phyloP scores from a whole-genome alignment of 148 eudicot genomes.

The Fallopia convolvulus region DNA sequence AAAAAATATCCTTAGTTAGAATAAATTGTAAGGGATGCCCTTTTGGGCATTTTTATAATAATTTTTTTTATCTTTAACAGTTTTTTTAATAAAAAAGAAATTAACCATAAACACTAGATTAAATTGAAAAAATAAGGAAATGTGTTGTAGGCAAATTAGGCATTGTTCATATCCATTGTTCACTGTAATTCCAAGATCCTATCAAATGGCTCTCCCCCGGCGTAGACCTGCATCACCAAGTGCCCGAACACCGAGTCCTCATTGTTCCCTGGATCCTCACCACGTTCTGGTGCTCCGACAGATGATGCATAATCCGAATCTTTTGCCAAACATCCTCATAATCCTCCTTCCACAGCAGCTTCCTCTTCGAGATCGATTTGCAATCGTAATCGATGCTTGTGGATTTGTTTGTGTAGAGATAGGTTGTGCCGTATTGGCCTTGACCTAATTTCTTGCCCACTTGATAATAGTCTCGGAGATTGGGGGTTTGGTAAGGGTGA shows the following conservation, averaged over 20 bases:
- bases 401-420: slow-evolving; percentile 41
- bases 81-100: no score
- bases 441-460: slow-evolving; percentile 61
- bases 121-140: no score
- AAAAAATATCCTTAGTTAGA: no score
- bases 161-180: no score
- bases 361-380: slow-evolving; percentile 62
- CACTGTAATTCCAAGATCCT: slow-evolving; percentile 69
- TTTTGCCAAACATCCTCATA: slow-evolving; percentile 70
- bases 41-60: no score
- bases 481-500: slow-evolving; percentile 49
- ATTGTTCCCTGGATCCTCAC: slow-evolving; percentile 50
- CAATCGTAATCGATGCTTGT: slow-evolving; percentile 40
- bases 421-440: slow-evolving; percentile 70
- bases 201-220: slow-evolving; percentile 65
- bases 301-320: slow-evolving; percentile 72
- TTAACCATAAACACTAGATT: no score
- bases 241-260: slow-evolving; percentile 67
- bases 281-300: slow-evolving; percentile 48
- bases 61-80: no score
- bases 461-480: slow-evolving; percentile 43
- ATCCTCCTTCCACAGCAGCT: slow-evolving; percentile 50
- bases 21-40: no score
- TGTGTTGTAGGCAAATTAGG: no score
- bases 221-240: slow-evolving; percentile 60